phyloP scores from a whole-genome alignment of 345 rosid genomes.

The Laguncularia racemosa region DNA sequence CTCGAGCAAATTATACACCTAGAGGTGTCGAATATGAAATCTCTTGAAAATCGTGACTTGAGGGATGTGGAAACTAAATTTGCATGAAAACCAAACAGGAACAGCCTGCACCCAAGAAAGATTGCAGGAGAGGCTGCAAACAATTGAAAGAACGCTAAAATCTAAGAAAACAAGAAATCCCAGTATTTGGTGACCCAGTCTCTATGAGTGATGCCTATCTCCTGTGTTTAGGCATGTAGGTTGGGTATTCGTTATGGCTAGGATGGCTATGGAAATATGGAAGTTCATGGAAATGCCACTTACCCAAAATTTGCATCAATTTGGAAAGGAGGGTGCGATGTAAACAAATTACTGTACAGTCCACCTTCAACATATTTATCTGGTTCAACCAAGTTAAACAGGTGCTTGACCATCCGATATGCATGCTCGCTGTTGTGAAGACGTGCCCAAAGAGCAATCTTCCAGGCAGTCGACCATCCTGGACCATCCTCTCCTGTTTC shows the following conservation, averaged over 20 bases:
- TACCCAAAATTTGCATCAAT: constrained; percentile 98
- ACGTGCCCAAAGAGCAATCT: constrained; percentile 85
- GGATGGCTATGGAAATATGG: too few relatives aligned
- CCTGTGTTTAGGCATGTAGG: too few relatives aligned
- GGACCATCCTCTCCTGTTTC: constrained; percentile 89
- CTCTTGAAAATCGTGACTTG: too few relatives aligned
- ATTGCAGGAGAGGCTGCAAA: background rate
- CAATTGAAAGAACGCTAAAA: background rate
- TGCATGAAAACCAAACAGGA: too few relatives aligned
- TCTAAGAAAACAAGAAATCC: too few relatives aligned
- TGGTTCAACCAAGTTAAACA: constrained; percentile 80
- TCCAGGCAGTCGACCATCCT: constrained; percentile 97
- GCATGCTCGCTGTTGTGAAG: constrained; percentile 76
- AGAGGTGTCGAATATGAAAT: too few relatives aligned
- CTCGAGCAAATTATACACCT: too few relatives aligned
- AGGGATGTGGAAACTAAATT: too few relatives aligned
- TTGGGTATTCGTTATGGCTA: too few relatives aligned
- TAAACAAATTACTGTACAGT: constrained; percentile 78
- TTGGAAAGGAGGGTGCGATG: constrained; percentile 95
- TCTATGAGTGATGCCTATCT: too few relatives aligned
- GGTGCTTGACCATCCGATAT: constrained; percentile 70
- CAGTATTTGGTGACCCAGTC: too few relatives aligned
- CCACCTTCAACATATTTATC: constrained; percentile 71
- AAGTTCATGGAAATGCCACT: constrained; percentile 8
- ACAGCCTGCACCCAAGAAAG: too few relatives aligned